phyloP scores from a whole-genome alignment of 2,329 filamentous ascomycete species.

The Colletotrichum sojae region DNA sequence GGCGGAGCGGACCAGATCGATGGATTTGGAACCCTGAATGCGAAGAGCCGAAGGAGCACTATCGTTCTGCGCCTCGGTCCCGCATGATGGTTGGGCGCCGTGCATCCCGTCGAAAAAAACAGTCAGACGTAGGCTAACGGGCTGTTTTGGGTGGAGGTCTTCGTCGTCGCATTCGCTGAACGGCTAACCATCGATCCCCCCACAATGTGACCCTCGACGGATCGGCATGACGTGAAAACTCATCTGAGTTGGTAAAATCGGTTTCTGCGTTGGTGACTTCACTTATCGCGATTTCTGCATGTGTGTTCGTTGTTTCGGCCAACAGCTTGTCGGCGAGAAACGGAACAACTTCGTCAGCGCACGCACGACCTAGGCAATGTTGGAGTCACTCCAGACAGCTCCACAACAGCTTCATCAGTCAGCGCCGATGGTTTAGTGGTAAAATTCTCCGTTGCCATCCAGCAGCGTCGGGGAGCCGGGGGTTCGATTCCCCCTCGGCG shows the following conservation, averaged over 20 bases:
- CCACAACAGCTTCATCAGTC: not conserved
- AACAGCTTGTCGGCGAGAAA: not conserved
- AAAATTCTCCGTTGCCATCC: slow-evolving; percentile 40
- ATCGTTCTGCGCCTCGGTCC: slow-evolving; percentile 1
- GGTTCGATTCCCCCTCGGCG: no score
- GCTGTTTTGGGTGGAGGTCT: not conserved
- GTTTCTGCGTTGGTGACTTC: no score
- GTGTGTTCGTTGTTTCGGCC: not conserved
- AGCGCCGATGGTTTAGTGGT: slow-evolving; percentile 40
- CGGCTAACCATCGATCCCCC: not conserved
- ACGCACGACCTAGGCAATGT: not conserved
- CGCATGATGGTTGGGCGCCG: slow-evolving; percentile 9
- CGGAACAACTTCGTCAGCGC: not conserved
- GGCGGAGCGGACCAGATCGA: slow-evolving; percentile 2
- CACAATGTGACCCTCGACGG: not conserved
- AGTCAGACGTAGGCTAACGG: slow-evolving; percentile 13
- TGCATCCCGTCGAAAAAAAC: not conserved
- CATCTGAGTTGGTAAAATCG: not conserved
- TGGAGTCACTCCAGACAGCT: accelerated
- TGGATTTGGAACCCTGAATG: slow-evolving; percentile 27
- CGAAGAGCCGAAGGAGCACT: not conserved
- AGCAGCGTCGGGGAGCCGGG: slow-evolving; percentile 39
- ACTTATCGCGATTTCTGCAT: not conserved
- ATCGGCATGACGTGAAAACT: slow-evolving; percentile 20
- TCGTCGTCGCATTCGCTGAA: not conserved